A percentile compares a stretch with the other conserved stretches of the same genome.
phyloP scores from a whole-genome alignment of 2,329 filamentous ascomycete species.

The Pseudogymnoascus sp. region DNA sequence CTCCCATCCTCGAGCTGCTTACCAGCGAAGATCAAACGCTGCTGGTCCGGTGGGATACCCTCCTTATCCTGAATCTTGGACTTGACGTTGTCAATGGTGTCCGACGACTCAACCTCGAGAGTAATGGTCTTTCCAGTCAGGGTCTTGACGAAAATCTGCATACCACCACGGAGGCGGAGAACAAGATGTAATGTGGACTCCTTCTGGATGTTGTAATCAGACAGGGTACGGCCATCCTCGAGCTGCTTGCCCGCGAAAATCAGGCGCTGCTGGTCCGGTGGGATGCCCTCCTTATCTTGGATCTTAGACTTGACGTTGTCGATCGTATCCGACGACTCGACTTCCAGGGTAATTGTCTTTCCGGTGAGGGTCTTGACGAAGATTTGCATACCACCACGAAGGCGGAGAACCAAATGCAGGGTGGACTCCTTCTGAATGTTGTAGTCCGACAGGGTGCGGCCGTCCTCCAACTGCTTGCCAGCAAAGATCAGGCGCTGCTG shows the following conservation, averaged over 20 bases:
- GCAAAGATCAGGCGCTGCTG: constrained; percentile 65
- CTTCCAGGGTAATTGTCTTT: constrained; percentile 62
- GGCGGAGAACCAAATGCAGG: constrained; percentile 61
- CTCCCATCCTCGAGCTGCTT: constrained; percentile 69
- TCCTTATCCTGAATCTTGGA: constrained; percentile 65
- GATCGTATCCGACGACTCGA: constrained; percentile 62
- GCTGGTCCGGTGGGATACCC: constrained; percentile 48
- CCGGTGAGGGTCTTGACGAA: constrained; percentile 65
- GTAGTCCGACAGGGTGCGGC: constrained; percentile 76
- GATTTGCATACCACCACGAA: constrained; percentile 67
- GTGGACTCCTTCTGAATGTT: constrained; percentile 79
- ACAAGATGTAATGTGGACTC: constrained; percentile 65
- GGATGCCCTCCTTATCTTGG: constrained; percentile 64
- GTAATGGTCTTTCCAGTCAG: constrained; percentile 64
- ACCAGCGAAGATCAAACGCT: constrained; percentile 44
- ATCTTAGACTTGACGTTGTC: constrained; percentile 67
- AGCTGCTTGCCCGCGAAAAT: constrained; percentile 66
- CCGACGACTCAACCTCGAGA: constrained; percentile 57
- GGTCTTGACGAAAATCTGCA: constrained; percentile 68
- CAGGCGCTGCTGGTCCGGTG: constrained; percentile 60
- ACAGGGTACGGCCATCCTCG: constrained; percentile 68
- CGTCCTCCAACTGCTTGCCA: constrained; percentile 66
- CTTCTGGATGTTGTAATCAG: constrained; percentile 81
- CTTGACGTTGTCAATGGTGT: constrained; percentile 67
- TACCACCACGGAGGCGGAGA: constrained; percentile 63